These are phyloP conservation scores for Iberis amara DNA, from an alignment of 441 rosid genomes.

Conservation along the genomic window DNA sequence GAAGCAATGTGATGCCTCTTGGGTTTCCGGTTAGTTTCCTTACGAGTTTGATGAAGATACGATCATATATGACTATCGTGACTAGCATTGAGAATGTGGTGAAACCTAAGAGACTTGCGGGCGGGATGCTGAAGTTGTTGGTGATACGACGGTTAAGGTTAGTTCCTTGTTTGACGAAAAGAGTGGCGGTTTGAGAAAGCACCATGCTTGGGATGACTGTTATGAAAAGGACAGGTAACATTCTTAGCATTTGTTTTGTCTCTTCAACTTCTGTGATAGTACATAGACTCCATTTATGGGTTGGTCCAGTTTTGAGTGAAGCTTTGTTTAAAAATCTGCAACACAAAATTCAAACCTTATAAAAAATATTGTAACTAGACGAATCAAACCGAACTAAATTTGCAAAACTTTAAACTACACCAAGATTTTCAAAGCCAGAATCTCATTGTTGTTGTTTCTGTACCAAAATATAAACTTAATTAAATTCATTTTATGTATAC, in stretches of 20 bases:
- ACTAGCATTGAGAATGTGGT: constrained; percentile 72
- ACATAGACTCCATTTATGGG: constrained; percentile 57
- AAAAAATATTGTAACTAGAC: no score
- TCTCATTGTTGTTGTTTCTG: no score
- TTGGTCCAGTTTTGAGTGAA: constrained; percentile 48
- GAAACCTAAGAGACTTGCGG: constrained; percentile 63
- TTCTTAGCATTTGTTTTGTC: constrained; percentile 82
- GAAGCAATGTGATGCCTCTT: constrained; percentile 78
- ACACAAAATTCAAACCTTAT: neutral
- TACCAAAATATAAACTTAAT: no score
- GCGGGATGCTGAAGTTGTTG: constrained; percentile 62
- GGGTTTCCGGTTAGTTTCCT: constrained; percentile 51
- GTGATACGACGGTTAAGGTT: constrained; percentile 47
- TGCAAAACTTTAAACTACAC: no score
- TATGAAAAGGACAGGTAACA: constrained; percentile 64
- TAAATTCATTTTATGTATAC: no score
- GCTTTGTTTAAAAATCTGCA: constrained; percentile 73
- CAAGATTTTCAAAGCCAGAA: no score
- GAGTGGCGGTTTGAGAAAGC: constrained; percentile 70
- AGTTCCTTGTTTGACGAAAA: constrained; percentile 88
- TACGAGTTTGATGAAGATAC: constrained; percentile 61
- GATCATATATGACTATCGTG: constrained; percentile 64
- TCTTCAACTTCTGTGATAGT: constrained; percentile 86
- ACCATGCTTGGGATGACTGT: constrained; percentile 71
- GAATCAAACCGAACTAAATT: no score